Evolutionary conservation across 2,329 filamentous ascomycete species (phyloP).

Genomic region (Emergomyces orientalis): DNA sequence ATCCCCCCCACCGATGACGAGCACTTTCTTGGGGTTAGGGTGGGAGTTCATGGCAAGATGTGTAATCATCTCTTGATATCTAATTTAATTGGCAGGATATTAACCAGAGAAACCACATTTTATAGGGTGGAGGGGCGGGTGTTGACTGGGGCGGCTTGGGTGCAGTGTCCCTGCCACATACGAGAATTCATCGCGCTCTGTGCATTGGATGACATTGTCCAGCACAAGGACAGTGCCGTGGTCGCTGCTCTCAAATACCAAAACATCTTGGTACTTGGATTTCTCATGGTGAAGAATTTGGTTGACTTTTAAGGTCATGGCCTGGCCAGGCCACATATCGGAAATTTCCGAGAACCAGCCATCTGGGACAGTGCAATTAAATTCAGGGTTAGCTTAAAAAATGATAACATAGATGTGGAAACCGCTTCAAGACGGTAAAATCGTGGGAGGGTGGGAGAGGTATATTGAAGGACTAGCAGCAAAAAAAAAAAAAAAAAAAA

Average conservation of each 20-base stretch:
- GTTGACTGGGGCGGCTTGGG: neutral
- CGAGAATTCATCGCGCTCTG: conserved; percentile 97
- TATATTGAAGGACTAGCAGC: neutral
- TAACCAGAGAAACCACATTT: neutral
- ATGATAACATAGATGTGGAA: neutral
- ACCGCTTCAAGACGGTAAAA: neutral
- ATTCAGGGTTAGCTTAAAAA: neutral
- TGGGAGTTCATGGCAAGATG: conserved; percentile 98
- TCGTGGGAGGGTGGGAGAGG: neutral
- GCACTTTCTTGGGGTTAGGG: conserved; percentile 94
- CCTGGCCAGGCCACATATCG: conserved; percentile 98
- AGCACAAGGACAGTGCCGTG: conserved; percentile 93
- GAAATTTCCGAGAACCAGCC: conserved; percentile 99
- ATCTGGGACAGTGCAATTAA: conserved; percentile 50
- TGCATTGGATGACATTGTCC: conserved; percentile 98
- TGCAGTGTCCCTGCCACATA: conserved; percentile 32
- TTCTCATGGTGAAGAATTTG: conserved; percentile 98
- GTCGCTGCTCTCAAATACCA: conserved; percentile 97
- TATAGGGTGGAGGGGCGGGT: neutral
- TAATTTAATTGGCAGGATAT: conserved; percentile 19
- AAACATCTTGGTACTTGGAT: conserved; percentile 96
- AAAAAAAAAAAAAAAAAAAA: neutral
- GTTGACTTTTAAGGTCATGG: conserved; percentile 97
- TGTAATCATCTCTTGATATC: conserved; percentile 99
- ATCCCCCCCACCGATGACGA: conserved; percentile 96